These are phyloP conservation scores for Ricinus communis DNA, from an alignment of 345 rosid genomes.

Conservation along the genomic window DNA sequence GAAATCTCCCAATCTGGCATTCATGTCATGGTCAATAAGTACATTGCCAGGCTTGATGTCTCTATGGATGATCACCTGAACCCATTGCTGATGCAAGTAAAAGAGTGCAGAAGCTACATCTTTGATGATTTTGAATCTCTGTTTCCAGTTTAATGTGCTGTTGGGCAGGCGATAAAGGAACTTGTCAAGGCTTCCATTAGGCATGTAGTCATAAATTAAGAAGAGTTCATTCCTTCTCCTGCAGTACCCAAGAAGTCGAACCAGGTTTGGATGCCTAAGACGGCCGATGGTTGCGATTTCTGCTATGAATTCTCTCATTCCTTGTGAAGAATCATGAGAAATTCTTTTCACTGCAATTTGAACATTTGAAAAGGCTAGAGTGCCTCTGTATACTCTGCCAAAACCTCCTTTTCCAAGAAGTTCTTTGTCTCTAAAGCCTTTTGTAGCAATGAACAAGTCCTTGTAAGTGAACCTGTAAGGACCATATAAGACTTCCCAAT, in stretches of 20 bases:
- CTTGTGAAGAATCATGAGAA: slow-evolving; percentile 31
- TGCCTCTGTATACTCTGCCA: slow-evolving; percentile 37
- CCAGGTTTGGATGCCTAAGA: slow-evolving; percentile 30
- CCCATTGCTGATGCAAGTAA: slow-evolving; percentile 10
- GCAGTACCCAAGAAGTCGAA: neutral
- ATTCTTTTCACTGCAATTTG: slow-evolving; percentile 36
- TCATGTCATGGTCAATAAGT: slow-evolving; percentile 6
- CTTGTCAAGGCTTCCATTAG: slow-evolving; percentile 14
- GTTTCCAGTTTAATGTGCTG: neutral
- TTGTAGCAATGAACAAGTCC: slow-evolving; percentile 34
- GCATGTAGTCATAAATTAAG: neutral
- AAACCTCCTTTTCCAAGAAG: slow-evolving; percentile 41
- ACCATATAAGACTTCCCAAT: slow-evolving; percentile 3
- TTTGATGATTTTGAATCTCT: slow-evolving; percentile 4
- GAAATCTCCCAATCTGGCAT: slow-evolving; percentile 5
- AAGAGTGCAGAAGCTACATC: slow-evolving; percentile 8
- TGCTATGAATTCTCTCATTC: slow-evolving; percentile 36
- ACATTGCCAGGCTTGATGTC: slow-evolving; percentile 13
- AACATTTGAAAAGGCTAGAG: slow-evolving; percentile 18
- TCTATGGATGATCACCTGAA: slow-evolving; percentile 9
- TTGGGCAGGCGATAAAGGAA: neutral
- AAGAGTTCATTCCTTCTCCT: neutral
- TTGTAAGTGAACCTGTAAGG: slow-evolving; percentile 33
- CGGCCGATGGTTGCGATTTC: slow-evolving; percentile 39
- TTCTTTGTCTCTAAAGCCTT: slow-evolving; percentile 27